phyloP scores from a whole-genome alignment of 331 rosid species.

The Rosa hybrid region DNA sequence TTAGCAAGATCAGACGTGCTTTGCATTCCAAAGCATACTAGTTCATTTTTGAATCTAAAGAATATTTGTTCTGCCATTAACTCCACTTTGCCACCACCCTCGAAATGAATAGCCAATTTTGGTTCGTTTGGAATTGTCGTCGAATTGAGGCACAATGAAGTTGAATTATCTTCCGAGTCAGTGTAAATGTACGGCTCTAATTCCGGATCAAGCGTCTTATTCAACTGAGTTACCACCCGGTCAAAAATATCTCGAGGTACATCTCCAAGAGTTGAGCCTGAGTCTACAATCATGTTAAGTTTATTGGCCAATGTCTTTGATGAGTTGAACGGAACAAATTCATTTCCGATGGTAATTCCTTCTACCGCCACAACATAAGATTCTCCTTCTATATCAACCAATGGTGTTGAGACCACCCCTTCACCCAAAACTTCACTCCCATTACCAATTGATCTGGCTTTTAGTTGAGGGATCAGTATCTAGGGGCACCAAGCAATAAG shows the following conservation, averaged over 20 bases:
- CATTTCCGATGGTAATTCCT: conserved; percentile 55
- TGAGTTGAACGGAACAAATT: conserved; percentile 35
- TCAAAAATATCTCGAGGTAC: conserved; percentile 49
- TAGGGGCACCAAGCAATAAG: not conserved
- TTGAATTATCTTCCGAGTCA: no score
- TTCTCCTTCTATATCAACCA: not conserved
- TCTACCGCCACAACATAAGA: not conserved
- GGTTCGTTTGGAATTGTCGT: no score
- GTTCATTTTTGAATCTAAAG: no score
- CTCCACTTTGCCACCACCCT: conserved; percentile 42
- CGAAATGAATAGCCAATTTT: conserved; percentile 45
- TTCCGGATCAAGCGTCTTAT: conserved; percentile 15
- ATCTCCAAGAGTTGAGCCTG: conserved; percentile 36
- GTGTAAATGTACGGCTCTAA: not conserved
- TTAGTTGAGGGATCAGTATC: not conserved
- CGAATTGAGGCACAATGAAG: no score
- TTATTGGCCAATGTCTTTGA: not conserved
- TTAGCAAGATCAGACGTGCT: conserved; percentile 26
- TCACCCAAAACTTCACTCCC: not conserved
- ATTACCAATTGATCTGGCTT: not conserved
- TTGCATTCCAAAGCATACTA: not conserved
- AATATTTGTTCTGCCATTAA: conserved; percentile 46
- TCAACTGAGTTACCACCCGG: conserved; percentile 36
- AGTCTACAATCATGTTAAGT: conserved; percentile 41
- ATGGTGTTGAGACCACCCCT: not conserved